phyloP scores from a whole-genome alignment of 176 grass and related monocot species.

The Cymbopogon citratus region DNA sequence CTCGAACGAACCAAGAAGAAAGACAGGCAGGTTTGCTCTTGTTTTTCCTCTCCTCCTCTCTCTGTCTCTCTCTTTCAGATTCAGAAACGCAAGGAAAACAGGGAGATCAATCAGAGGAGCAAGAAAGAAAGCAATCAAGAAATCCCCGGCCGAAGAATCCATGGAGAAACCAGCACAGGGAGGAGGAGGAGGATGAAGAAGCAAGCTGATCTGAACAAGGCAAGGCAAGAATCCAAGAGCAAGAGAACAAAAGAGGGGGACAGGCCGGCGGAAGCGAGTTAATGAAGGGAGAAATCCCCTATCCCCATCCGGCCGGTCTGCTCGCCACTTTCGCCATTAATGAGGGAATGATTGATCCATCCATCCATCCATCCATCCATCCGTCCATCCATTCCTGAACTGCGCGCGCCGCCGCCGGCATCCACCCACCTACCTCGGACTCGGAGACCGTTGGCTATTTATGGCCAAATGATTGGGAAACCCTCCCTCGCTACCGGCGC shows the following conservation, averaged over 20 bases:
- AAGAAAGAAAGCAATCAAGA: background rate
- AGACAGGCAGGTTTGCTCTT: background rate
- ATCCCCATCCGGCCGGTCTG: slow-evolving; percentile 15
- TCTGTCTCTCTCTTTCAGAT: background rate
- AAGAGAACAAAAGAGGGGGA: slow-evolving; percentile 35
- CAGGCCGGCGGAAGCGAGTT: slow-evolving; percentile 9
- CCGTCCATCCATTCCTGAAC: background rate
- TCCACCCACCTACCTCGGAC: slow-evolving; percentile 40
- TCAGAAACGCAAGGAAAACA: background rate
- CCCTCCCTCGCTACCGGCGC: background rate
- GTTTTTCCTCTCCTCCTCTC: background rate
- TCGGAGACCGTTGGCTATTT: slow-evolving; percentile 35
- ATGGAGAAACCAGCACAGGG: background rate
- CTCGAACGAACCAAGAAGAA: background rate
- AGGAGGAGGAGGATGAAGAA: too few relatives aligned
- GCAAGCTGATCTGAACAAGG: too few relatives aligned
- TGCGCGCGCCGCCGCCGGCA: background rate
- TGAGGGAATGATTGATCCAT: slow-evolving; percentile 68
- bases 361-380: background rate
- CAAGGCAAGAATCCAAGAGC: slow-evolving; percentile 41
- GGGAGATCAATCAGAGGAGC: background rate
- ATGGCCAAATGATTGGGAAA: slow-evolving; percentile 42
- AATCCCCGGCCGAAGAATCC: background rate
- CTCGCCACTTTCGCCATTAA: slow-evolving; percentile 53
- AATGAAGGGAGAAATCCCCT: slow-evolving; percentile 26